Conservation (phyloP, 225 moss, liverwort and hornwort genomes). For the Lunularia cruciata region DNA sequence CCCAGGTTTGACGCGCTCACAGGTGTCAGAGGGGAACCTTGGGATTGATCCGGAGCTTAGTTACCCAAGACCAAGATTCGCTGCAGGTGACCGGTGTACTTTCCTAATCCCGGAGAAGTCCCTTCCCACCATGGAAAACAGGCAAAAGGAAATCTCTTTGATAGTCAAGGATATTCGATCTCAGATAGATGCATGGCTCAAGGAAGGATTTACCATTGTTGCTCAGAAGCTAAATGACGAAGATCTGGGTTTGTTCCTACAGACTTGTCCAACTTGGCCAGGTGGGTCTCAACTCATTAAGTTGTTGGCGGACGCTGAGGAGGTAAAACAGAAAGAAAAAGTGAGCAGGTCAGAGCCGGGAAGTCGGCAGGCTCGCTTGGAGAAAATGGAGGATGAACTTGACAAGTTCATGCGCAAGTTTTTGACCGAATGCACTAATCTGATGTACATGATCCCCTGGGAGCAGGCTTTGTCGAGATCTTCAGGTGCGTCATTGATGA, state of each 20-base stretch:
- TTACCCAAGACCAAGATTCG: background rate
- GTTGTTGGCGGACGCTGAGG: background rate
- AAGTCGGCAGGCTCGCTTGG: too few relatives aligned
- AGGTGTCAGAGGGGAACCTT: too few relatives aligned
- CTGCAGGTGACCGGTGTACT: constrained; percentile 1
- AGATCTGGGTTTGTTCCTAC: constrained; percentile 1
- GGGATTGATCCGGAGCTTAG: background rate
- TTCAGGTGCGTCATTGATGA: too few relatives aligned
- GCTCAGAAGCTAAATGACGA: background rate
- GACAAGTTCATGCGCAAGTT: too few relatives aligned
- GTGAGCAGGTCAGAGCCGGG: too few relatives aligned
- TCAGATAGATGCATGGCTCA: background rate
- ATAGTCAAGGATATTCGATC: background rate
- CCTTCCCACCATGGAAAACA: background rate
- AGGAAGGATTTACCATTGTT: background rate
- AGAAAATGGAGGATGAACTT: too few relatives aligned
- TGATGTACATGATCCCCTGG: too few relatives aligned
- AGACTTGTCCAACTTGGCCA: background rate
- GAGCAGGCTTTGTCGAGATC: too few relatives aligned
- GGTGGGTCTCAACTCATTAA: background rate
- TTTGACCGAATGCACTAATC: too few relatives aligned
- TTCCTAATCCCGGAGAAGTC: background rate
- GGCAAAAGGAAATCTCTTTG: background rate
- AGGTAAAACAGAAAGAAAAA: background rate
- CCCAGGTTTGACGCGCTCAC: background rate